Percentiles rank a stretch among this genome's conserved stretches.
phyloP scores from a whole-genome alignment of 2,329 filamentous ascomycete species.

The Sporothrix inflata region DNA sequence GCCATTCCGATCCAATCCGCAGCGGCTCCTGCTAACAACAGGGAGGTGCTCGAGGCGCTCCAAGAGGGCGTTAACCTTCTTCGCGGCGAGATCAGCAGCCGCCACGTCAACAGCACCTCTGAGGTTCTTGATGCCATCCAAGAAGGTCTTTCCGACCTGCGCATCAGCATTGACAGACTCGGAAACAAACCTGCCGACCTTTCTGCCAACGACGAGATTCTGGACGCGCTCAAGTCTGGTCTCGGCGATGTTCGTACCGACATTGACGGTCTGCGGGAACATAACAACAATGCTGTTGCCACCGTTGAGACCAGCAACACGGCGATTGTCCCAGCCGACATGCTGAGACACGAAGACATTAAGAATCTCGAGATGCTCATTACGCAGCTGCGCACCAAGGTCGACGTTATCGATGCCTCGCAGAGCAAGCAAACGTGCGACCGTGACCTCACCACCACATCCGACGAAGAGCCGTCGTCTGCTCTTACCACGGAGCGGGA shows the following conservation, averaged over 20 bases:
- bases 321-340: slow-evolving; percentile 54
- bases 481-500: slow-evolving; percentile 27
- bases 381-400: slow-evolving; percentile 78
- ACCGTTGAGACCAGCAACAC: slow-evolving; percentile 53
- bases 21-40: slow-evolving; percentile 46
- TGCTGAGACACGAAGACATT: slow-evolving; percentile 71
- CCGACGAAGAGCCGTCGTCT: not conserved
- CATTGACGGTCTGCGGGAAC: slow-evolving; percentile 75
- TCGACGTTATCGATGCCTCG: slow-evolving; percentile 69
- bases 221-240: slow-evolving; percentile 84
- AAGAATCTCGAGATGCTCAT: slow-evolving; percentile 85
- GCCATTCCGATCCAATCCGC: slow-evolving; percentile 49
- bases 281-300: slow-evolving; percentile 54
- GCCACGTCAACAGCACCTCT: slow-evolving; percentile 70
- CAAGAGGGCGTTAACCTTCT: slow-evolving; percentile 74
- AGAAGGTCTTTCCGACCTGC: slow-evolving; percentile 79
- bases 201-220: slow-evolving; percentile 84
- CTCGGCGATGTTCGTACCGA: slow-evolving; percentile 75
- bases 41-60: slow-evolving; percentile 73
- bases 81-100: slow-evolving; percentile 71
- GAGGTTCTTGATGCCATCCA: slow-evolving; percentile 89
- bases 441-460: not conserved
- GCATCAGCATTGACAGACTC: slow-evolving; percentile 75
- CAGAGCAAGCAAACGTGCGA: slow-evolving; percentile 16
- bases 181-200: slow-evolving; percentile 79